Evolutionary conservation across 768 basidiomycete genomes (phyloP).

Genomic region (Boletus vinaceobasis): DNA sequence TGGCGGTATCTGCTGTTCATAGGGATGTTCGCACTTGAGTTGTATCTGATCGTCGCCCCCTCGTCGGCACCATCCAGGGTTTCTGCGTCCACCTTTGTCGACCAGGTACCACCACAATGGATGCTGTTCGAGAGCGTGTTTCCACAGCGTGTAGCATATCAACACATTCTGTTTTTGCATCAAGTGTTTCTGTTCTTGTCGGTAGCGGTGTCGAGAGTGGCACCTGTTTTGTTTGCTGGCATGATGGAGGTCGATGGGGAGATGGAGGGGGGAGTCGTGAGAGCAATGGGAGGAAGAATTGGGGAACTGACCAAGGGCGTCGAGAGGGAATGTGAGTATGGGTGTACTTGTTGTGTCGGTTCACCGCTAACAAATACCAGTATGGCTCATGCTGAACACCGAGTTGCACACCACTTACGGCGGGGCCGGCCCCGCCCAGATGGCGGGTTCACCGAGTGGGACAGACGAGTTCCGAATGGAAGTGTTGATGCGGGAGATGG

Average conservation of each 20-base stretch:
- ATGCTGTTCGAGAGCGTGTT: slow-evolving; percentile 43
- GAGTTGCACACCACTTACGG: slow-evolving; percentile 50
- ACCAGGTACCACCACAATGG: slow-evolving; percentile 10
- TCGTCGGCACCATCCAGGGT: slow-evolving; percentile 10
- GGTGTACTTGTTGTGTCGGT: too few species aligned
- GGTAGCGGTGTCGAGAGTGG: slow-evolving; percentile 67
- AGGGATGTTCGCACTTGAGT: slow-evolving; percentile 57
- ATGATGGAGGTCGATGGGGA: slow-evolving; percentile 27
- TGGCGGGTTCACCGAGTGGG: slow-evolving; percentile 14
- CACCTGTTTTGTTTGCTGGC: slow-evolving; percentile 59
- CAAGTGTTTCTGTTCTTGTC: slow-evolving; percentile 73
- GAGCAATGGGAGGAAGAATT: slow-evolving; percentile 45
- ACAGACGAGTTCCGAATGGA: slow-evolving; percentile 36
- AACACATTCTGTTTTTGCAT: slow-evolving; percentile 76
- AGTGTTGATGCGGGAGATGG: slow-evolving; percentile 53
- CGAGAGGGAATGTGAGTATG: slow-evolving; percentile 51
- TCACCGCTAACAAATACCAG: slow-evolving; percentile 27
- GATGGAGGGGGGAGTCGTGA: slow-evolving; percentile 18
- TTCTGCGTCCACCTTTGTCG: slow-evolving; percentile 25
- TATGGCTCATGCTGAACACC: slow-evolving; percentile 50
- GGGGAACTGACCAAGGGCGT: slow-evolving; percentile 40
- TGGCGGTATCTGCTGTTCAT: slow-evolving; percentile 79
- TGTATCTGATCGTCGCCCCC: slow-evolving; percentile 59
- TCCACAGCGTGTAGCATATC: slow-evolving; percentile 66
- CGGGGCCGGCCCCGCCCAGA: not conserved